These are phyloP conservation scores for Candida labiduridarum DNA, from an alignment of 1,139 yeast genomes.

Conservation along the genomic window DNA sequence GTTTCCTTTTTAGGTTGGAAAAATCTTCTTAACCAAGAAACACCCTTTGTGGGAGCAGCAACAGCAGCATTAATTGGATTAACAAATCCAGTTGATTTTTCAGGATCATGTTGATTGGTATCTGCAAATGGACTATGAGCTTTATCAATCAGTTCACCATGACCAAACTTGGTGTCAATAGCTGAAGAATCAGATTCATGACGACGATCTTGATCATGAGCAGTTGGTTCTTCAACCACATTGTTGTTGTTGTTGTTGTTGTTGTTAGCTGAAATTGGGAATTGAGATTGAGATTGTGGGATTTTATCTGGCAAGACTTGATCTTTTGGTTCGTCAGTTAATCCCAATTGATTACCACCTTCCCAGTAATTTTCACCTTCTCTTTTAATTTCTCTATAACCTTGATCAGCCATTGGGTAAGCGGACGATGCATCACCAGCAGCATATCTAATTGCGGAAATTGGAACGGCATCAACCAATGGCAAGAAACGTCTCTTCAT, in stretches of 20 bases:
- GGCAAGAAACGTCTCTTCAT: constrained; percentile 62
- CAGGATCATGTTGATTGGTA: constrained; percentile 15
- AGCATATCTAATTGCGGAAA: constrained; percentile 67
- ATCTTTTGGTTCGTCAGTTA: constrained; percentile 25
- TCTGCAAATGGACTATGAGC: constrained; percentile 17
- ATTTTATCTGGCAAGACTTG: constrained; percentile 27
- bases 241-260: constrained; percentile 7
- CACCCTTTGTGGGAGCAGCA: constrained; percentile 21
- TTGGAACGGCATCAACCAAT: constrained; percentile 68
- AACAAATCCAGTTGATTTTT: constrained; percentile 17
- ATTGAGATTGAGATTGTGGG: constrained; percentile 10
- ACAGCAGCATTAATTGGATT: constrained; percentile 12
- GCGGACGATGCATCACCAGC: constrained; percentile 53
- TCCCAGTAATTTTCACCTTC: constrained; percentile 57
- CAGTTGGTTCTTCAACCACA: neutral
- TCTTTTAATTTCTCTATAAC: constrained; percentile 54
- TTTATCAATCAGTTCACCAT: constrained; percentile 24
- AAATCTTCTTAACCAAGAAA: constrained; percentile 40
- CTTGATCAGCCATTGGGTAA: constrained; percentile 64
- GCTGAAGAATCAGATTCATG: constrained; percentile 15
- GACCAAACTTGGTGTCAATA: constrained; percentile 16
- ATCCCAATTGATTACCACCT: constrained; percentile 47
- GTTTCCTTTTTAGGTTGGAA: constrained; percentile 43
- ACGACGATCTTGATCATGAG: neutral
- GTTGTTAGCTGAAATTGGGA: constrained; percentile 10